Evolutionary conservation across 192 early-diverging fungal genomes (phyloP), one percentile per base, ranked within the genome.

Genomic region (Spinellus fusiger): DNA sequence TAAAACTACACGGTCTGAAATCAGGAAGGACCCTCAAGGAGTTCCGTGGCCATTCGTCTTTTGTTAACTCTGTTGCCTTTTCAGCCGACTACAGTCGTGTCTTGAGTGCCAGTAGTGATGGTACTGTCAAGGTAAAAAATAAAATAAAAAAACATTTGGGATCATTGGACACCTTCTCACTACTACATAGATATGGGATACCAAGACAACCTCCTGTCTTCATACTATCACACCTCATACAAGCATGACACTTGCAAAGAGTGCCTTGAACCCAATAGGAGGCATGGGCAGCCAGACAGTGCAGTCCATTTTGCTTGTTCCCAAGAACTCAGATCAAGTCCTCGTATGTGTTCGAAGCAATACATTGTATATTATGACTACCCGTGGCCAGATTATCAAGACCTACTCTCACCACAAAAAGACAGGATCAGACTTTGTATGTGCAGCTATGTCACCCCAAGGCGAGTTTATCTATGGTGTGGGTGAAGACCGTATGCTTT

Each of bases 141-240:
- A 25, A 37, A 4, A 22, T 27, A 27, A 6, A 23, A 8, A 20
- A 48, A 13, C 47, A 18, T 6, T 22, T 23, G 20, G 10, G 0
- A n/a, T 40, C 20, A 20, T 22, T 16, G 40, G 25, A 25, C 6
- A 20, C 23, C 20, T 55, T 53, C 12, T n/a, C n/a, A n/a, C n/a
- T n/a, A n/a, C n/a, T n/a, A n/a, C 16, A 55, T 76, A 93, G 80
- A 87, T 98, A 40, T 98, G 96, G 96, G 94, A 96, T 62, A 68
- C 79, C n/a, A 86, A 83, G 49, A 78, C 93, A 22, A 78, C 81
- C 6, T 78, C 78, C 9, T 93, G 86, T 64, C 55, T 84, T 13
- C 51, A 62, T 53, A 90, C 90, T 13, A 64, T 89, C 40, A 73
- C 71, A 7, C 87, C 84, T 12, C 80, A 77, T 65, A 84, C 58